Conservation (phyloP, 2,329 filamentous ascomycete species). For the Ophiostoma ulmi region DNA sequence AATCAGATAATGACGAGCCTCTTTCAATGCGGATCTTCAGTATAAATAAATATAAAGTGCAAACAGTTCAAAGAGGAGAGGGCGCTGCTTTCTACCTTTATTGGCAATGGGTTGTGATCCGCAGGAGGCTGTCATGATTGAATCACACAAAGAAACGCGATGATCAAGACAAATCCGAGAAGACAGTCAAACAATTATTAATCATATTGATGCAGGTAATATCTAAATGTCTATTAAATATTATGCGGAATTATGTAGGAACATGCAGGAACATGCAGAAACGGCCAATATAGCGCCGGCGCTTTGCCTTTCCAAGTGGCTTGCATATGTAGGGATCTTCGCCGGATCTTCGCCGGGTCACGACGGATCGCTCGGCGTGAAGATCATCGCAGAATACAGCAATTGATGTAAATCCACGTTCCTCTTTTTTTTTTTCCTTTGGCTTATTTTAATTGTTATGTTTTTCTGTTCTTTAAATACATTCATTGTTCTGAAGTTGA, state of each 20-base stretch:
- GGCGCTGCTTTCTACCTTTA: background rate
- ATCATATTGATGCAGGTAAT: background rate
- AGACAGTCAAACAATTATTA: background rate
- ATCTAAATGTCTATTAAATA: background rate
- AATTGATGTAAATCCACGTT: background rate
- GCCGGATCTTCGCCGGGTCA: background rate
- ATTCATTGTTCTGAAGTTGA: background rate
- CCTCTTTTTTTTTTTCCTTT: background rate
- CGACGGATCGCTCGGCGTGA: background rate
- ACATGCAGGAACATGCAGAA: background rate
- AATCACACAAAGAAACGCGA: background rate
- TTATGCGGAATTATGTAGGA: no score
- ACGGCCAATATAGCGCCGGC: background rate
- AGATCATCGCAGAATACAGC: background rate
- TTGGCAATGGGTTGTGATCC: background rate
- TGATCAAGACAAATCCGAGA: background rate
- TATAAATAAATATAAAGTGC: background rate
- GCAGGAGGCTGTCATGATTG: background rate
- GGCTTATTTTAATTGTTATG: background rate
- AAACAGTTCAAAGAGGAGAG: background rate
- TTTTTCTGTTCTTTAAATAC: background rate
- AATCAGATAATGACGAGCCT: background rate
- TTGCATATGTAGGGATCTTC: background rate
- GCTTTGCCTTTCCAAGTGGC: background rate
- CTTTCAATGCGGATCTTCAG: background rate